Evolutionary conservation across 495 filamentous ascomycete genomes (phyloP).

Genomic region (Coniosporium apollinis): DNA sequence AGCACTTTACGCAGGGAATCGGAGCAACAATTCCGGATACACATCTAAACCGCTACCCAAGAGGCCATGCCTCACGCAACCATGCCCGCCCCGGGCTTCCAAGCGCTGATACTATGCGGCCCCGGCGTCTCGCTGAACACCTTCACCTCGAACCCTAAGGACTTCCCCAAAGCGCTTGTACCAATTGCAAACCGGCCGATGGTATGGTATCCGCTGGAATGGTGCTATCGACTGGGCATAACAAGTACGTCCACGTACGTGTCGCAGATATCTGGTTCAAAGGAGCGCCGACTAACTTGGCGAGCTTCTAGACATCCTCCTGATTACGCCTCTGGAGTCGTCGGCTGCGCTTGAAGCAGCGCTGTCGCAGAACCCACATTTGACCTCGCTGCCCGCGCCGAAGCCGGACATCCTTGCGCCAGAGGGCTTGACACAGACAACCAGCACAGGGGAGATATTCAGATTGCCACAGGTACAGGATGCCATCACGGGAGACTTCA

Average conservation of each 20-base stretch:
- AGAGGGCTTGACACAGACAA: slow-evolving; percentile 51
- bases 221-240: slow-evolving; percentile 72
- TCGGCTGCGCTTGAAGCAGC: slow-evolving; percentile 55
- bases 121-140: slow-evolving; percentile 82
- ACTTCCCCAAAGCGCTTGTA: slow-evolving; percentile 77
- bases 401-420: slow-evolving; percentile 62
- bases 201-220: slow-evolving; percentile 89
- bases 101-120: slow-evolving; percentile 84
- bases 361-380: slow-evolving; percentile 68
- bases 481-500: slow-evolving; percentile 61
- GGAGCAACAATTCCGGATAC: too few species aligned
- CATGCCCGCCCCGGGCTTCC: slow-evolving; percentile 64
- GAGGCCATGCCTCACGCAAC: slow-evolving; percentile 53
- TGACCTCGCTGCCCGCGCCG: slow-evolving; percentile 63
- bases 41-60: too few species aligned
- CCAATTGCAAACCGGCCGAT: slow-evolving; percentile 90
- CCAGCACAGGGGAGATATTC: slow-evolving; percentile 80
- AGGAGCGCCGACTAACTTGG: too few species aligned
- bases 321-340: slow-evolving; percentile 66
- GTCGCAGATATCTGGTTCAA: neutral
- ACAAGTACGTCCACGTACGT: slow-evolving; percentile 39
- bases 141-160: slow-evolving; percentile 77
- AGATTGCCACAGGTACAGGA: slow-evolving; percentile 30
- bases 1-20: too few species aligned
- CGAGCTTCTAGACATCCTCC: slow-evolving; percentile 47